These are phyloP conservation scores for Deuterostichococcus epilithicus DNA, from an alignment of 139 green algal genomes.

Conservation along the genomic window DNA sequence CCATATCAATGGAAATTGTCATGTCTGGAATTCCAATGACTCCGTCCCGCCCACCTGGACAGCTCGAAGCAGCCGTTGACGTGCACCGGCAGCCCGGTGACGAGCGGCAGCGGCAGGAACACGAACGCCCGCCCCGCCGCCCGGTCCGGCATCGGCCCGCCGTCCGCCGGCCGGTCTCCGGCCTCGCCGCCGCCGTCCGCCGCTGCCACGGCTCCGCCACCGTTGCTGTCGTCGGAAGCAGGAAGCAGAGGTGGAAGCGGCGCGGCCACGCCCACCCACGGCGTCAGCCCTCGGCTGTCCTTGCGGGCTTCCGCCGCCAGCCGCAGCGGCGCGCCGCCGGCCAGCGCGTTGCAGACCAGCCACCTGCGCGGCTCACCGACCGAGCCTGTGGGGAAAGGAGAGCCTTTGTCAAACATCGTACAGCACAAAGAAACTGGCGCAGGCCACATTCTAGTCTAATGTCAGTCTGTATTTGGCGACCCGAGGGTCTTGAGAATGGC, in stretches of 20 bases:
- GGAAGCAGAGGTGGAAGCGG: slow-evolving; percentile 10
- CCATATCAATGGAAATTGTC: too few relatives aligned
- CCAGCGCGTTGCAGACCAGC: slow-evolving; percentile 54
- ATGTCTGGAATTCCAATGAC: too few relatives aligned
- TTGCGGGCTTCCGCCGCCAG: slow-evolving; percentile 27
- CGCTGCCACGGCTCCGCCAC: neutral
- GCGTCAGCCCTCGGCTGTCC: slow-evolving; percentile 39
- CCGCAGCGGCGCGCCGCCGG: slow-evolving; percentile 28
- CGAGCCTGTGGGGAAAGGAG: neutral
- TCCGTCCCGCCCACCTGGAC: slow-evolving; percentile 16
- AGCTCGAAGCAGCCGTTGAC: slow-evolving; percentile 85
- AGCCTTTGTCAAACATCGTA: too few relatives aligned
- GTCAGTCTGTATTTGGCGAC: too few relatives aligned
- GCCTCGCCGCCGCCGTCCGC: neutral
- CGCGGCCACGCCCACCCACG: slow-evolving; percentile 70
- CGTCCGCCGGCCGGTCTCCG: too few relatives aligned
- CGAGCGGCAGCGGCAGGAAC: slow-evolving; percentile 75
- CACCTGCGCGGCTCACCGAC: slow-evolving; percentile 28
- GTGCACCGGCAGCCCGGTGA: slow-evolving; percentile 63
- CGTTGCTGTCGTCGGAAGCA: neutral
- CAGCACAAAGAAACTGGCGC: too few relatives aligned
- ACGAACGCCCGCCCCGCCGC: slow-evolving; percentile 77
- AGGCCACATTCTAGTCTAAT: too few relatives aligned
- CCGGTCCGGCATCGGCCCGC: too few relatives aligned
- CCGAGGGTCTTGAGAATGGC: too few relatives aligned